Conservation (phyloP, 768 basidiomycete genomes). For the Tulasnella sp. region DNA sequence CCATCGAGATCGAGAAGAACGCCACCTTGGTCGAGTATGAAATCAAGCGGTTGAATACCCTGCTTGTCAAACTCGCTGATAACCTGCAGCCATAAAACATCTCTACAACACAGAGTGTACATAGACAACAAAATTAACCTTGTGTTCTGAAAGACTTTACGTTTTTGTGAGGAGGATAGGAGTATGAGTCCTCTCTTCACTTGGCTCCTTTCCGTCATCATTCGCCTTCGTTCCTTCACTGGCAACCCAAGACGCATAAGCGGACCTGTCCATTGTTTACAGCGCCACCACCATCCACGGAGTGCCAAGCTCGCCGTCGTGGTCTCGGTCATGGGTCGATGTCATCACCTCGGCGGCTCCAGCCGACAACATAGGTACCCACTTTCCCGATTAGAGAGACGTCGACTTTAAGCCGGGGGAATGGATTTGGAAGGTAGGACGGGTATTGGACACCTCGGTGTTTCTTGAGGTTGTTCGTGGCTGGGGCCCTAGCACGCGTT, state of each 20-base stretch:
- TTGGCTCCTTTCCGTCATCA: too few relatives aligned
- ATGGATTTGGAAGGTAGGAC: background rate
- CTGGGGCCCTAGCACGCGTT: background rate
- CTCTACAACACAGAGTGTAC: background rate
- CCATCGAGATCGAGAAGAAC: conserved; percentile 59
- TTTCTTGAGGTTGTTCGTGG: background rate
- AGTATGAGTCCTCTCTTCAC: too few relatives aligned
- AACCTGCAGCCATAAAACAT: background rate
- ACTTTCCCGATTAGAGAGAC: background rate
- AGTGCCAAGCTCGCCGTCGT: background rate
- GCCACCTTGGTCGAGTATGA: conserved; percentile 49
- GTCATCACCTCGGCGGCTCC: background rate
- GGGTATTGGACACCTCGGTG: background rate
- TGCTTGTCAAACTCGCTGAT: conserved; percentile 46
- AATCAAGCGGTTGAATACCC: conserved; percentile 39
- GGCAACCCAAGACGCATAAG: too few relatives aligned
- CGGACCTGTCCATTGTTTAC: too few relatives aligned
- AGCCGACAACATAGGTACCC: background rate
- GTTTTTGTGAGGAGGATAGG: too few relatives aligned
- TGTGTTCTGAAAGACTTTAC: background rate
- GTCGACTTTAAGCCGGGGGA: background rate
- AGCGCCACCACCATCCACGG: too few relatives aligned
- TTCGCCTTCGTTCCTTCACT: too few relatives aligned
- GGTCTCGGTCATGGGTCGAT: background rate
- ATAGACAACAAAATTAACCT: background rate